Percentiles rank a stretch among this genome's conserved stretches.
Conservation (phyloP, 441 rosid species). For the Erodium trifolium region DNA sequence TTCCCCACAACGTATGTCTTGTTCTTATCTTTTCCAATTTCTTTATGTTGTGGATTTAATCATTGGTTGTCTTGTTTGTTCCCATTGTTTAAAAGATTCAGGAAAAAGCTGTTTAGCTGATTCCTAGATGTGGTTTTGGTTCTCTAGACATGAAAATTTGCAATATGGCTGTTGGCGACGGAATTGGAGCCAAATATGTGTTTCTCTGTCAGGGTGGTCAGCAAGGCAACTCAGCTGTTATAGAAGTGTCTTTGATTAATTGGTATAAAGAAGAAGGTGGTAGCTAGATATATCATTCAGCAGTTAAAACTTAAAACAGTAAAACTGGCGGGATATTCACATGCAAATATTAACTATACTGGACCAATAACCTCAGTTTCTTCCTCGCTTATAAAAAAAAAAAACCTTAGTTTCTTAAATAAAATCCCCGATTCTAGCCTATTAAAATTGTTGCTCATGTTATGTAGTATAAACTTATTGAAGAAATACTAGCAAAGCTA, state of each 20-base stretch:
- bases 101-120: not conserved
- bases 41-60: not conserved
- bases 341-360: not conserved
- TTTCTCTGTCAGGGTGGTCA: not conserved
- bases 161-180: not conserved
- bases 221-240: not conserved
- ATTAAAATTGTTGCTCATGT: too few species aligned
- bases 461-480: not conserved
- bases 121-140: not conserved
- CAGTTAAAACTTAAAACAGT: not conserved
- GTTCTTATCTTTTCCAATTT: not conserved
- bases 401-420: too few species aligned
- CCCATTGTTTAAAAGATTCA: not conserved
- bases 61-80: not conserved
- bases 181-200: not conserved
- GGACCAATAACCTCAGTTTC: not conserved
- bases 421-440: too few species aligned
- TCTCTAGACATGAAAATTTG: not conserved
- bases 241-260: not conserved
- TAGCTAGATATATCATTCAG: not conserved
- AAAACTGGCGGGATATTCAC: not conserved
- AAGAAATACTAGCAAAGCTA: not conserved
- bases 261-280: not conserved
- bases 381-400: too few species aligned
- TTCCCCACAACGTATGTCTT: constrained; percentile 51